These are phyloP conservation scores for Nevesoporus exiguus DNA, from an alignment of 768 basidiomycete species.

Conservation along the genomic window DNA sequence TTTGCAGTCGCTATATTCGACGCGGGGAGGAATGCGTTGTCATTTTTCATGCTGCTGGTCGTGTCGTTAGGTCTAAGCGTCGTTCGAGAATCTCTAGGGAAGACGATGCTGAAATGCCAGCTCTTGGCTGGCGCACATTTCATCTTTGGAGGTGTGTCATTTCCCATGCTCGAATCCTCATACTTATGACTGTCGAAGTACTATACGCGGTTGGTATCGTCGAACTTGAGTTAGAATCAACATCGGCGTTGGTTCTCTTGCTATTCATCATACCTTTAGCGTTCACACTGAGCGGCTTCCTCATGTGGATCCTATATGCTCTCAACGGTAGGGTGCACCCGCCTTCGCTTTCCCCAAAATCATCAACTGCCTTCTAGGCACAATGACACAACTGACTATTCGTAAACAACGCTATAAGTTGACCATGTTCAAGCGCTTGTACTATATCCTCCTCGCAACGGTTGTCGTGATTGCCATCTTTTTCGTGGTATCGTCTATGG, in stretches of 20 bases:
- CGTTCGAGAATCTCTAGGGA: constrained; percentile 82
- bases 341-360: neutral
- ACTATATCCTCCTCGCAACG: constrained; percentile 79
- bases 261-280: constrained; percentile 93
- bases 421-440: constrained; percentile 82
- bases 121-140: constrained; percentile 83
- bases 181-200: constrained; percentile 44
- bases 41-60: constrained; percentile 92
- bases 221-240: constrained; percentile 86
- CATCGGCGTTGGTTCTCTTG: constrained; percentile 78
- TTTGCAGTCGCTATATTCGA: constrained; percentile 87
- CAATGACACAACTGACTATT: constrained; percentile 79
- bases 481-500: constrained; percentile 89
- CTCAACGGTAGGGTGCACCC: constrained; percentile 63
- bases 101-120: constrained; percentile 81
- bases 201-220: constrained; percentile 95
- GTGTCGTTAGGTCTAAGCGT: constrained; percentile 92
- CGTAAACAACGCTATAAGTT: constrained; percentile 87
- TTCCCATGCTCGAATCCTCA: neutral
- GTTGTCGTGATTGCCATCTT: constrained; percentile 82
- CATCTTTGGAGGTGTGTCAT: constrained; percentile 80
- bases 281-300: constrained; percentile 91
- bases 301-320: constrained; percentile 93
- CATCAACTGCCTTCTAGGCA: constrained; percentile 48
- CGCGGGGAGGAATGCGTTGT: constrained; percentile 90